Base-by-base conservation (phyloP, 208 protist genomes). In the Crithidia acanthocephali region DNA sequence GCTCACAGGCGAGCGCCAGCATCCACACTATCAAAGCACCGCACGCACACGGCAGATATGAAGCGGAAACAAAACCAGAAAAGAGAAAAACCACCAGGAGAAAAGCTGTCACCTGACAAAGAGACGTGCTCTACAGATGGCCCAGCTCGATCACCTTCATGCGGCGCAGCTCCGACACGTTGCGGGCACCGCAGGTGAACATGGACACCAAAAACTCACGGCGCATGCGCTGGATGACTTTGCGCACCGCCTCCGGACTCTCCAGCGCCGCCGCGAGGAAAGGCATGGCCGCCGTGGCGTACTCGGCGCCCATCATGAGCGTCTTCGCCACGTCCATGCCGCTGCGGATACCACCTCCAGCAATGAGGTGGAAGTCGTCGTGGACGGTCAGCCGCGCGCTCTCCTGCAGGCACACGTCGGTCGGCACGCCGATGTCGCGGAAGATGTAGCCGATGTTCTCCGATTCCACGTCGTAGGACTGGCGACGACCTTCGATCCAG, bases 401-500 rank as follows among this genome's bases (percentile, higher is more conserved):
- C 72, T 95, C 75, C 40, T 70, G 45, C 28, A 97, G 73, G 67
- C 89, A 95, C 37, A 87, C 74, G 52, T 97, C 93, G 6, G 93
- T 97, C 1, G 90, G 84, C 23, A 97, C 74, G 15, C 93, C 93
- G 59, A 97, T 83, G 68, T 96, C 86, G 27, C 93, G 85, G 48
- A 95, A 95, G 47, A 97, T 68, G 67, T 87, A 97, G 45, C 93
- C 93, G 15, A 97, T 61, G 78, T 93, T 96, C 57, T 91, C 83
- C 51, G 80, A 55, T 57, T 93, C 88, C 0, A 68, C 61, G 10
- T 68, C 56, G 72, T 86, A 85, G 22, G 65, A 63, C 50, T 92
- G 90, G 18, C 93, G 87, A 53, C 84, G 79, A 22, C 93, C 93
- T 62, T 97, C 93, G 65, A 97, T 97, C 91, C 93, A 97, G 18